A percentile compares a stretch with the other conserved stretches of the same genome.
Conservation (phyloP, 2,329 filamentous ascomycete genomes). For the Penicillium griseofulvum region DNA sequence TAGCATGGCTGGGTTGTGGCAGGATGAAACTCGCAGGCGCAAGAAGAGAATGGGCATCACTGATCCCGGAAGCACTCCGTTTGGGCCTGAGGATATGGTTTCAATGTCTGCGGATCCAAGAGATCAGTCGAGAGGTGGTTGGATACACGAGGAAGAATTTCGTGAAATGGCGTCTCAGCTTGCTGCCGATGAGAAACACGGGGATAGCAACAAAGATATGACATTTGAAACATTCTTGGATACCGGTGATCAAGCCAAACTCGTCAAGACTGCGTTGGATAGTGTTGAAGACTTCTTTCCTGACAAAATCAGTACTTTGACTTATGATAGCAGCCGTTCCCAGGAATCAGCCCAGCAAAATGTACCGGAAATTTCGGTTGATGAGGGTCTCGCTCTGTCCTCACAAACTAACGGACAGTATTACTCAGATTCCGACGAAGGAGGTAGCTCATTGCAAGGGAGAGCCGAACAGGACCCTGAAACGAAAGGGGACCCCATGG, state of each 20-base stretch:
- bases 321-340: constrained; percentile 17
- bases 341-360: constrained; percentile 10
- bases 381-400: constrained; percentile 60
- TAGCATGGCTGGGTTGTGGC: constrained; percentile 93
- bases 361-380: constrained; percentile 54
- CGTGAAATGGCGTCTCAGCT: constrained; percentile 63
- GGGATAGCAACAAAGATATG: constrained; percentile 44
- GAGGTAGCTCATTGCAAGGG: constrained; percentile 24
- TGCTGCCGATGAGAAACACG: constrained; percentile 61
- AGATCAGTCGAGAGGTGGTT: constrained; percentile 69
- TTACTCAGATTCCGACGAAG: constrained; percentile 40
- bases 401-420: constrained; percentile 45
- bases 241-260: constrained; percentile 51
- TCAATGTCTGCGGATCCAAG: constrained; percentile 85
- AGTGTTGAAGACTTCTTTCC: constrained; percentile 87
- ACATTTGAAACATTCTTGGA: constrained; percentile 67
- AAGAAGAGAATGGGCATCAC: constrained; percentile 67
- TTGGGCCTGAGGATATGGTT: constrained; percentile 74
- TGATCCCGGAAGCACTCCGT: constrained; percentile 68
- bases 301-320: constrained; percentile 51
- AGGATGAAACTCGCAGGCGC: constrained; percentile 77
- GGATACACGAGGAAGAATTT: constrained; percentile 91
- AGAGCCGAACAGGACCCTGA: constrained; percentile 2
- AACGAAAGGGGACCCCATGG: constrained; percentile 12
- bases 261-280: constrained; percentile 73